Conservation (phyloP, 2,329 filamentous ascomycete genomes). For the Trichoderma atroviride region DNA sequence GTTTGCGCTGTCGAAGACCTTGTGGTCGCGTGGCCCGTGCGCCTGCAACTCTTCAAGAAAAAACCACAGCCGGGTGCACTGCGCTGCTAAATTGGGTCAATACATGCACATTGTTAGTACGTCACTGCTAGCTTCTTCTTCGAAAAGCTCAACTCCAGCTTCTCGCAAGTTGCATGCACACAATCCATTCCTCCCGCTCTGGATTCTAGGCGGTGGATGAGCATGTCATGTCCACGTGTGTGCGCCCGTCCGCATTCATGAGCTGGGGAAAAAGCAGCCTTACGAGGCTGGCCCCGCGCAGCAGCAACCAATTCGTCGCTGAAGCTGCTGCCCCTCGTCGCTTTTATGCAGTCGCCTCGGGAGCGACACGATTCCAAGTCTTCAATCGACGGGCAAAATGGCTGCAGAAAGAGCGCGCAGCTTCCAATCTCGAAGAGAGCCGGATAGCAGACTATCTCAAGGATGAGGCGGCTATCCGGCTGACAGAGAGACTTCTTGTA, state of each 20-base stretch:
- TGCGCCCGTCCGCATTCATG: conserved; percentile 33
- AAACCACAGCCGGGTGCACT: background rate
- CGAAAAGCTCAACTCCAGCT: background rate
- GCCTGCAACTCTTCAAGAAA: conserved; percentile 2
- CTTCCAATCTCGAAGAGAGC: conserved; percentile 67
- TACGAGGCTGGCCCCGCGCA: conserved; percentile 31
- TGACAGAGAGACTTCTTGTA: conserved; percentile 85
- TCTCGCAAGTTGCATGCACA: background rate
- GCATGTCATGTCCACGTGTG: conserved; percentile 39
- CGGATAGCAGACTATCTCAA: conserved; percentile 88
- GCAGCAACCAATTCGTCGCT: conserved; percentile 27
- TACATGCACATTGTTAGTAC: background rate
- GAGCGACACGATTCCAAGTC: conserved; percentile 79
- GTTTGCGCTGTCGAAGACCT: background rate
- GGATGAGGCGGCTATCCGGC: conserved; percentile 82
- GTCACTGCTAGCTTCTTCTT: background rate
- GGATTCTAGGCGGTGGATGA: conserved; percentile 28
- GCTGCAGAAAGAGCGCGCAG: conserved; percentile 87
- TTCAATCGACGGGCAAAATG: conserved; percentile 90
- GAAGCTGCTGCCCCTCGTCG: conserved; percentile 42
- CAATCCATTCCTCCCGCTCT: conserved; percentile 25
- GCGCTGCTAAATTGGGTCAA: background rate
- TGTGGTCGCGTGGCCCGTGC: conserved; percentile 27
- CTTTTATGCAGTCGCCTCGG: conserved; percentile 76
- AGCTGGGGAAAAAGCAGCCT: conserved; percentile 32